Base-by-base conservation (phyloP, 345 rosid genomes). In the Murraya koenigii region DNA sequence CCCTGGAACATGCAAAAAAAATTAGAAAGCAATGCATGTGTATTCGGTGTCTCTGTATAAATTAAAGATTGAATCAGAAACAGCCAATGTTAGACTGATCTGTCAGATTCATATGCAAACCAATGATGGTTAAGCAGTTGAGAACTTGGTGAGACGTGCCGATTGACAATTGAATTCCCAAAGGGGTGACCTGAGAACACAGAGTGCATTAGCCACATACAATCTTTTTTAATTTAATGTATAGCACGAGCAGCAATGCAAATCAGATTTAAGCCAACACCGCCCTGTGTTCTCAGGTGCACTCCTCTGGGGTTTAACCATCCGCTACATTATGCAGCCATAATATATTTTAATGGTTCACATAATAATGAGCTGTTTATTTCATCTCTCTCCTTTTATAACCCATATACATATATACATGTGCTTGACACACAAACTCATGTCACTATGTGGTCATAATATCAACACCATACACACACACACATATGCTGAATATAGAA, bases 141-240 rank as follows among this genome's bases (percentile, higher is more conserved):
- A 64, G 5, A 14, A 61, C 7, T 14, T 30, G 3, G 13, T 8
- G 54, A n/a, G 22, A 39, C 9, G 67, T 58, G 77, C 25, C 22
- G 49, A 44, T 44, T 44, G 49, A 44, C 49, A 44, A 44, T 11
- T 44, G 49, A 44, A 44, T 44, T 44, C 83, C 80, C 83, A 77
- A 77, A 83, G 86, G 86, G 83, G 86, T 83, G 86, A 80, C 86
- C 86, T 83, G 86, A 83, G 83, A 83, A 83, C 86, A 83, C 83
- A 74, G 11, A 5, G 68, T 72, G 73, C 66, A 56, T 63, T 54
- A 17, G 56, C 49, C 26, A 23, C 41, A 19, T 35, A n/a, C 8
- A 22, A 55, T 55, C 60, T 22, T 19, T 19, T 55, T 8, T 1
- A 0, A 44, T 13, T 44, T 44, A 13, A 55, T 17, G 32, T 32